Evolutionary conservation across 176 grass and related monocot genomes (phyloP), one percentile per base, ranked within the genome.

Genomic region (Olyra latifolia): DNA sequence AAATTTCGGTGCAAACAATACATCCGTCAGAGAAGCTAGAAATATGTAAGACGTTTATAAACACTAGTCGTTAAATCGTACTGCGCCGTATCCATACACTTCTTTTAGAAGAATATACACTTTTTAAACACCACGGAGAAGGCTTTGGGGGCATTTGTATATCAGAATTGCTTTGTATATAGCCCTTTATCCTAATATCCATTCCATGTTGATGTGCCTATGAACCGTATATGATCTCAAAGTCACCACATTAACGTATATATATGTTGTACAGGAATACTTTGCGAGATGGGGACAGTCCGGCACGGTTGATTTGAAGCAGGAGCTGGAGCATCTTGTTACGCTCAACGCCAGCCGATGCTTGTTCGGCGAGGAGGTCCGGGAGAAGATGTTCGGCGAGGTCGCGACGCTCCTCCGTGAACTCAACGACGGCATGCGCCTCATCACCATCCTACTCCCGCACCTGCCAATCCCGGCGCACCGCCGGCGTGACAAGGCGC

Each of bases 251-350:
- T 64, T 1, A n/a, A 41, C 7, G n/a, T 42, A 19, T 10, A 13
- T 22, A 54, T 56, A 14, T 5, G 7, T 32, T 46, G 3, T 20
- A 72, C 76, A 90, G 88, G 80, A 72, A 8, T 77, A 92, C 52
- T 92, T 92, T 11, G 81, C 84, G 8, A 92, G 83, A 43, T 95
- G 89, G 93, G 86, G 77, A 69, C 35, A 92, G 4, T 70, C 62
- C 19, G 90, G 89, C 27, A 90, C 57, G 3, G 80, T 95, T 0
- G 85, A 96, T 17, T 17, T 92, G 27, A 92, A 90, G 23, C 74
- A 77, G 9, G 90, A 92, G 45, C 69, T 96, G 0, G 69, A 96
- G 58, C 87, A 86, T 77, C 62, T 88, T 1, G 72, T 90, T 81
- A 87, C 57, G 62, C 25, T 88, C 10, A 74, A 74, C 1, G 39